Percentiles rank a stretch among this genome's conserved stretches.
phyloP scores from a whole-genome alignment of 1,284 basidiomycete species.

The Cryptococcus deneoformans region DNA sequence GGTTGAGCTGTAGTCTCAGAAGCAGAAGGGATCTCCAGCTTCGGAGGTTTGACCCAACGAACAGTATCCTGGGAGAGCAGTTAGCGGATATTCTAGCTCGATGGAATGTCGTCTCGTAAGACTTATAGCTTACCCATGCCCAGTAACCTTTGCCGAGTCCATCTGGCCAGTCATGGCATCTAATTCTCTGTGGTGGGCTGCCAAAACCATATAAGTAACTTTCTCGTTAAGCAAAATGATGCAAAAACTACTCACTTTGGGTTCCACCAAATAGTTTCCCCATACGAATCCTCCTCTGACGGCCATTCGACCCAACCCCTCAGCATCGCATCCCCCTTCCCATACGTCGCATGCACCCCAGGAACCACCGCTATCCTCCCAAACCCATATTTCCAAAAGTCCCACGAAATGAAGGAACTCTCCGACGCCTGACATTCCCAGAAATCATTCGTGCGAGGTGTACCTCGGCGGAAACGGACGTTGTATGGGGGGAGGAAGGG shows the following conservation, averaged over 20 bases:
- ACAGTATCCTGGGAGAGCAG: conserved; percentile 19
- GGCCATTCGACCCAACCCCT: conserved; percentile 42
- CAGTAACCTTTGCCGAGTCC: conserved; percentile 35
- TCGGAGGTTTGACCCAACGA: conserved; percentile 28
- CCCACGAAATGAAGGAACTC: conserved; percentile 45
- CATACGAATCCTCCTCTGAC: conserved; percentile 9
- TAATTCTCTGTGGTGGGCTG: conserved; percentile 25
- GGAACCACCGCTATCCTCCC: conserved; percentile 45
- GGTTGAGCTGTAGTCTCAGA: too few relatives aligned
- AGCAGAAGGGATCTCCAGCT: conserved; percentile 10
- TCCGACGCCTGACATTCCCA: conserved; percentile 47
- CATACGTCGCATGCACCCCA: conserved; percentile 44
- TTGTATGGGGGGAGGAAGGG: conserved; percentile 45
- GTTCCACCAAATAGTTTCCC: conserved; percentile 31
- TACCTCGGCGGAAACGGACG: conserved; percentile 38
- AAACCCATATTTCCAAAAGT: conserved; percentile 50
- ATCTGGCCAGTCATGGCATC: conserved; percentile 44
- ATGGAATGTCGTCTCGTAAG: too few relatives aligned
- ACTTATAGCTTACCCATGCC: conserved; percentile 20
- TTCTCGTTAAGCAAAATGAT: not conserved
- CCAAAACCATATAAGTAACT: not conserved
- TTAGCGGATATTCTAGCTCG: not conserved
- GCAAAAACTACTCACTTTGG: conserved; percentile 26
- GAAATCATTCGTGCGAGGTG: conserved; percentile 18
- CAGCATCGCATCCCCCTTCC: conserved; percentile 38